Evolutionary conservation across 768 basidiomycete species (phyloP).

Genomic region (Agrocybe praecox): DNA sequence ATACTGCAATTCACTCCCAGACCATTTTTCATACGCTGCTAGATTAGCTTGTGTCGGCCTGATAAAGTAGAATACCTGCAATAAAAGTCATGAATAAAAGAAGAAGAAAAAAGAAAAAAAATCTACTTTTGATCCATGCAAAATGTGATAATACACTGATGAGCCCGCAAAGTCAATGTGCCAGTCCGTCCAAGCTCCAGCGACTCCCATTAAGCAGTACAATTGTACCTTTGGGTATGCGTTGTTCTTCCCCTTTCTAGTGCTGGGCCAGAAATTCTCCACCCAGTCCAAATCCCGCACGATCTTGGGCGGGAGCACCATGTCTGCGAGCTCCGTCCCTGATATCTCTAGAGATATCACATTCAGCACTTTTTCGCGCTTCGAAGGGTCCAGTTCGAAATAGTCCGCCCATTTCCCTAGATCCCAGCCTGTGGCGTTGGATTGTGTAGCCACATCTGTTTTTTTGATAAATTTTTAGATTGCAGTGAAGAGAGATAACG

Average conservation of each 20-base stretch:
- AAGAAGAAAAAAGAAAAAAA: neutral
- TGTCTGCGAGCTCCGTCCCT: slow-evolving; percentile 77
- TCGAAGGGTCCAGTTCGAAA: slow-evolving; percentile 64
- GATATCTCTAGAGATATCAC: slow-evolving; percentile 96
- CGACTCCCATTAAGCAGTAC: slow-evolving; percentile 97
- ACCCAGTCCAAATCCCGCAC: slow-evolving; percentile 96
- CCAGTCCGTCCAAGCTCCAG: slow-evolving; percentile 97
- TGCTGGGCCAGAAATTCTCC: slow-evolving; percentile 90
- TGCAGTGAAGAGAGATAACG: neutral
- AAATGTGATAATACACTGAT: slow-evolving; percentile 96
- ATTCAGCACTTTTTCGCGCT: slow-evolving; percentile 87
- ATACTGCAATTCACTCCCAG: slow-evolving; percentile 87
- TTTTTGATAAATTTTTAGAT: slow-evolving; percentile 1
- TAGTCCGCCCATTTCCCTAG: slow-evolving; percentile 91
- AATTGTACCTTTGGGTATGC: slow-evolving; percentile 91
- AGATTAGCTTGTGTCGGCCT: slow-evolving; percentile 85
- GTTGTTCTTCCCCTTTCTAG: slow-evolving; percentile 71
- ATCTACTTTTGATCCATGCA: slow-evolving; percentile 78
- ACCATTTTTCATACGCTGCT: slow-evolving; percentile 91
- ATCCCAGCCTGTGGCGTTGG: slow-evolving; percentile 85
- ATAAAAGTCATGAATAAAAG: slow-evolving; percentile 1
- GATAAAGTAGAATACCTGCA: slow-evolving; percentile 92
- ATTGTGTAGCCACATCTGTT: slow-evolving; percentile 93
- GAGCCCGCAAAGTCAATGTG: slow-evolving; percentile 98
- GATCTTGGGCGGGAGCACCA: slow-evolving; percentile 80